Base-by-base conservation (phyloP, 768 basidiomycete genomes). In the Boletus fagicola region DNA sequence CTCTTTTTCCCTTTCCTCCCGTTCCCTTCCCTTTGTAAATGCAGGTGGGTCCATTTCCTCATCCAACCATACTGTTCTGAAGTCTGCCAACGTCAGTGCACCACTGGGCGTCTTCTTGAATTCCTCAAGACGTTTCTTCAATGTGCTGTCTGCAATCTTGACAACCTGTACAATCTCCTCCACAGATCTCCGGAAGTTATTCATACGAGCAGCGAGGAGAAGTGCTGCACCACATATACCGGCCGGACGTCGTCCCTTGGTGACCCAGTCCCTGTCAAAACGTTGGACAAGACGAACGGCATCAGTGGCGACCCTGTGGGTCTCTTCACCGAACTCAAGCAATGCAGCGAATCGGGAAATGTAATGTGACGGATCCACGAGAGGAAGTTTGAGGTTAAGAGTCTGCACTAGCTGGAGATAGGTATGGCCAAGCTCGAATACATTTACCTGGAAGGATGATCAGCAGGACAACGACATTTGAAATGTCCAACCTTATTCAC, bases 101-200 rank as follows among this genome's bases (percentile, higher is more conserved):
- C 92, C 94, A 65, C 90, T 92, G 0, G 88, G 86, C 2, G 94
- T 98, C 63, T 83, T 84, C 69, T 87, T 92, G 78, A 99, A 99
- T 75, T 99, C 97, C 26, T 94, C 90, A 16, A 99, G 76, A 18
- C 97, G 84, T 72, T 96, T 98, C 75, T 87, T 86, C 43, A 99
- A 74, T 4, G 97, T 99, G 12, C 86, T 87, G 66, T 98, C 94
- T n/a, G 94, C 93, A 62, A 98, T 97, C 75, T 98, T 99, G 62
- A 98, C 97, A 16, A 99, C 94, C 69, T 99, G 97, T 20, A 98
- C 94, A 47, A 99, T 90, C 73, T 99, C 97, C 68, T 95, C 91
- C 12, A 98, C 81, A 26, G 88, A 92, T 46, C 97, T 79, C 43
- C 95, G 79, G 68, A 96, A 98, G 72, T 97, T 97, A 76, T 96